Conservation (phyloP, 371 early-diverging fungal genomes). For the Rhizopus microsporus region DNA sequence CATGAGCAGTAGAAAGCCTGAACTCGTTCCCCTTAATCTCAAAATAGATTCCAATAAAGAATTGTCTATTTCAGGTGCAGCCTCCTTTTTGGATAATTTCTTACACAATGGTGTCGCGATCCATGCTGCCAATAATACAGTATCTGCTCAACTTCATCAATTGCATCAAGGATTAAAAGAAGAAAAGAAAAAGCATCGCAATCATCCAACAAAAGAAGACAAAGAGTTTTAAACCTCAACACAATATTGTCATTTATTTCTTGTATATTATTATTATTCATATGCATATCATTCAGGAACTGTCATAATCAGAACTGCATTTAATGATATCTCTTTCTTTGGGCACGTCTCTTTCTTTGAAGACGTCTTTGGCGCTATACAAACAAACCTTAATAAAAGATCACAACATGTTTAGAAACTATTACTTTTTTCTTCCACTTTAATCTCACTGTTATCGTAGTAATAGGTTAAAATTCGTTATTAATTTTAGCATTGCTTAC, state of each 20-base stretch:
- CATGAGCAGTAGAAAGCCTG: constrained; percentile 26
- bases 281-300: neutral
- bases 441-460: too few relatives aligned
- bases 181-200: constrained; percentile 40
- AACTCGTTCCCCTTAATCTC: constrained; percentile 44
- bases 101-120: constrained; percentile 53
- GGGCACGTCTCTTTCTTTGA: too few relatives aligned
- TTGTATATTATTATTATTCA: neutral
- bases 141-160: constrained; percentile 52
- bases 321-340: too few relatives aligned
- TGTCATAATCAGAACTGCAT: too few relatives aligned
- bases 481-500: too few relatives aligned
- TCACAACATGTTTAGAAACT: too few relatives aligned
- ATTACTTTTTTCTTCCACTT: too few relatives aligned
- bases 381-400: too few relatives aligned
- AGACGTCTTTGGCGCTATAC: too few relatives aligned
- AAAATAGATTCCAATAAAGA: constrained; percentile 37
- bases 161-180: constrained; percentile 48
- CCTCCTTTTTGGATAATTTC: constrained; percentile 44
- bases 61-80: constrained; percentile 29
- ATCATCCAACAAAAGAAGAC: constrained; percentile 4
- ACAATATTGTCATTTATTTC: neutral
- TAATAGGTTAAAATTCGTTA: too few relatives aligned
- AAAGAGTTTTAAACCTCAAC: constrained; percentile 19
- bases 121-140: constrained; percentile 53